Percentiles rank a stretch among this genome's conserved stretches.
Conservation (phyloP, 192 early-diverging fungal genomes). For the Chytriomyces sp. region DNA sequence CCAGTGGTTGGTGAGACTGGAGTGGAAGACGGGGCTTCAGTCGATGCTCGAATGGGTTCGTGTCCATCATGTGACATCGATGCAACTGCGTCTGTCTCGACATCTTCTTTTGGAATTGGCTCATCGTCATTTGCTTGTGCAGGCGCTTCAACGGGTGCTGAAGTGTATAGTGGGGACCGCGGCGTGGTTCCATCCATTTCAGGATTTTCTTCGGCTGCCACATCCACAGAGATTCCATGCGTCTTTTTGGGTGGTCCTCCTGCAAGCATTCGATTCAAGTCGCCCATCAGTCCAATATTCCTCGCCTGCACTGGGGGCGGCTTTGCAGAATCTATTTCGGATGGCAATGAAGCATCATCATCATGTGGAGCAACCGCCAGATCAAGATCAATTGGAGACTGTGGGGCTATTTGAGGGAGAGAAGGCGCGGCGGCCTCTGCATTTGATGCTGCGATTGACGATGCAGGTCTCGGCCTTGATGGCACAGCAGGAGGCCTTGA, state of each 20-base stretch:
- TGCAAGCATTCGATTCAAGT: conserved; percentile 49
- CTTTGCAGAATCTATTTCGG: neutral
- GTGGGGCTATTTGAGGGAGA: conserved; percentile 30
- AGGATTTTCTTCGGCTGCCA: neutral
- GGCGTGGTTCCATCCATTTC: neutral
- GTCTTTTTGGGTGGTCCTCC: conserved; percentile 29
- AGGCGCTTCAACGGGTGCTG: neutral
- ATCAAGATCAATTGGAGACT: conserved; percentile 35
- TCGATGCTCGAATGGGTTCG: too few relatives aligned
- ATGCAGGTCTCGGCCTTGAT: conserved; percentile 1
- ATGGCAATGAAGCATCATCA: neutral
- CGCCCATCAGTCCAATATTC: conserved; percentile 24
- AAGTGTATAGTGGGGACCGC: too few relatives aligned
- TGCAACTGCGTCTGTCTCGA: neutral
- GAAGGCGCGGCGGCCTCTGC: neutral
- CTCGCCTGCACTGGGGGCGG: conserved; percentile 6
- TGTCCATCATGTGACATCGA: neutral
- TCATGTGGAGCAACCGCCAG: neutral
- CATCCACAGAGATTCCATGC: neutral
- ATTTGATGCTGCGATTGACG: conserved; percentile 1
- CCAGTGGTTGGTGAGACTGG: neutral
- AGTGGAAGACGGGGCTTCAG: too few relatives aligned
- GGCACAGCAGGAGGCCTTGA: conserved; percentile 2
- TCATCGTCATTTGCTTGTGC: neutral
- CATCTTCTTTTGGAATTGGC: neutral